These are phyloP conservation scores for Trichoderma asperelloides DNA, from an alignment of 495 filamentous ascomycete species.

Conservation along the genomic window DNA sequence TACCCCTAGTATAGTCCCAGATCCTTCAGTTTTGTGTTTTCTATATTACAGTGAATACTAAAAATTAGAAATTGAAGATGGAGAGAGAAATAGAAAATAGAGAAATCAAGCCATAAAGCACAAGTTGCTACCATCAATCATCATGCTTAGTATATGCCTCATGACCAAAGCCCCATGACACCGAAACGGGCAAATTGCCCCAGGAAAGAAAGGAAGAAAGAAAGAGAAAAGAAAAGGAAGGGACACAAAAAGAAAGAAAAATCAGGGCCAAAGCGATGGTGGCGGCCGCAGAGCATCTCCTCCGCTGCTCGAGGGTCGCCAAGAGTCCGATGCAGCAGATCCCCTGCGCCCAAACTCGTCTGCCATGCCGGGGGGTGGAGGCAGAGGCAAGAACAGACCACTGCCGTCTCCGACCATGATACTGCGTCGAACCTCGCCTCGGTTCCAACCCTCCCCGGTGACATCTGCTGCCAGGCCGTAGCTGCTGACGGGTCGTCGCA, in stretches of 20 bases:
- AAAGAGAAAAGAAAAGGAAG: background rate
- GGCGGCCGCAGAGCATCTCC: slow-evolving; percentile 19
- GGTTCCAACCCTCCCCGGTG: slow-evolving; percentile 19
- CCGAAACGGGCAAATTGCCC: background rate
- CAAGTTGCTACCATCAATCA: slow-evolving; percentile 4
- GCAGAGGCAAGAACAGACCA: slow-evolving; percentile 75
- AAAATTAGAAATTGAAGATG: background rate
- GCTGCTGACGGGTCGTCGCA: slow-evolving; percentile 35
- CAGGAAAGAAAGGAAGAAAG: background rate
- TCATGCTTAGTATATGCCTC: background rate
- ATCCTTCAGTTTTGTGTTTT: background rate
- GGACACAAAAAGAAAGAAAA: background rate
- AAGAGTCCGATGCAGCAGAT: slow-evolving; percentile 12
- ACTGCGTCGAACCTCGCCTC: slow-evolving; percentile 35
- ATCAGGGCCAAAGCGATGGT: background rate
- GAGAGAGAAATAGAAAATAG: background rate
- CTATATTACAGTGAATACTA: slow-evolving; percentile 3
- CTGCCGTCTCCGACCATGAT: slow-evolving; percentile 58
- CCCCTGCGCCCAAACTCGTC: slow-evolving; percentile 17
- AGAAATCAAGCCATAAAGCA: background rate
- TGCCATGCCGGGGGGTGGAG: slow-evolving; percentile 18
- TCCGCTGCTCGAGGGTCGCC: slow-evolving; percentile 28
- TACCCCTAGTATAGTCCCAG: background rate
- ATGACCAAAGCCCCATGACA: background rate
- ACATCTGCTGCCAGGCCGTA: slow-evolving; percentile 41